These are phyloP conservation scores for Desmodesmus armatus DNA, from an alignment of 139 green algal genomes.

Conservation along the genomic window DNA sequence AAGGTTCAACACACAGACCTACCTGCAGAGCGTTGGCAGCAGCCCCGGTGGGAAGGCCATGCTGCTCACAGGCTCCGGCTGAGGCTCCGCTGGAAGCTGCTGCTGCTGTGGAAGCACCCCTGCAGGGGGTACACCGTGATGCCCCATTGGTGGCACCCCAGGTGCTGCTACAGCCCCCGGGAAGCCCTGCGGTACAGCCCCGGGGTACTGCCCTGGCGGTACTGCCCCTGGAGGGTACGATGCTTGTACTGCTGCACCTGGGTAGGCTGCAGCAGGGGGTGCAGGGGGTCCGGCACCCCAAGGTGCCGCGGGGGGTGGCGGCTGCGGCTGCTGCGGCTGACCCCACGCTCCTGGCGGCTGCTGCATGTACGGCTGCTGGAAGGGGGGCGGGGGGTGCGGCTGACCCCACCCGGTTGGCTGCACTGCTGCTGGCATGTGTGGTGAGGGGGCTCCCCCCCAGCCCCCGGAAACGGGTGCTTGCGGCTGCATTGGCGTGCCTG, in stretches of 20 bases:
- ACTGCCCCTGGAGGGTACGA: background rate
- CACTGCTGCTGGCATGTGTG: too few relatives aligned
- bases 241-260: too few relatives aligned
- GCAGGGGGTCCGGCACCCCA: too few relatives aligned
- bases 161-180: background rate
- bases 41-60: slow-evolving; percentile 85
- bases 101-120: background rate
- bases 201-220: slow-evolving; percentile 7
- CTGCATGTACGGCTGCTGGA: background rate
- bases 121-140: too few relatives aligned
- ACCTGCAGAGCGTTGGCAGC: slow-evolving; percentile 81
- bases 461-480: too few relatives aligned
- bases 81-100: background rate
- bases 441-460: too few relatives aligned
- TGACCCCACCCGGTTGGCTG: too few relatives aligned
- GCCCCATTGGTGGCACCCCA: background rate
- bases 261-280: background rate
- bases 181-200: background rate
- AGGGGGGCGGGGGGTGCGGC: too few relatives aligned
- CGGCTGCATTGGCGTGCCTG: background rate
- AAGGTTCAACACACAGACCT: too few relatives aligned
- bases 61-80: slow-evolving; percentile 55
- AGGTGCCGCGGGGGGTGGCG: too few relatives aligned
- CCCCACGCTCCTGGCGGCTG: too few relatives aligned
- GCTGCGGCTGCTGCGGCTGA: too few relatives aligned